Percentiles rank a stretch among this genome's conserved stretches.
Evolutionary conservation across 2,329 filamentous ascomycete species (phyloP).

Genomic region (Cercospora zeae-maydis): DNA sequence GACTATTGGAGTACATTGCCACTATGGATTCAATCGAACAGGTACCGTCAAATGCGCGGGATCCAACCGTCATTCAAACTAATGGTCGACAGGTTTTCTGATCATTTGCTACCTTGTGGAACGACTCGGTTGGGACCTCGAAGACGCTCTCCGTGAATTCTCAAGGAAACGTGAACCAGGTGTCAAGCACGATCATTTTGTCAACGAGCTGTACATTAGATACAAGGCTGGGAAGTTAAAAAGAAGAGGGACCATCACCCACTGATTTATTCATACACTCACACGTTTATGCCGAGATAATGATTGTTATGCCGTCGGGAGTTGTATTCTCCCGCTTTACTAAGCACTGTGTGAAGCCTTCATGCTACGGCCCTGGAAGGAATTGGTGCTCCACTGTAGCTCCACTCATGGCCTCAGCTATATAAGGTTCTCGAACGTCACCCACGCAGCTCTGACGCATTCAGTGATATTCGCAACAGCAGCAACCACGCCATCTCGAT

Average conservation of each 20-base stretch:
- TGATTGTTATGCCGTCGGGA: not conserved
- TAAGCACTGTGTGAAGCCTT: not conserved
- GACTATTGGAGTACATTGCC: conserved; percentile 79
- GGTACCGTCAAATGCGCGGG: not conserved
- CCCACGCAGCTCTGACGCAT: not conserved
- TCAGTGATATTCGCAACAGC: not conserved
- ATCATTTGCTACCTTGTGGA: conserved; percentile 90
- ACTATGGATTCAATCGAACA: conserved; percentile 79
- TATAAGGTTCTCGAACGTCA: not conserved
- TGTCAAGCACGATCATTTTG: conserved; percentile 84
- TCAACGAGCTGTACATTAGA: conserved; percentile 55
- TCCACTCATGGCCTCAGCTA: not conserved
- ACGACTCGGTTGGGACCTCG: conserved; percentile 64
- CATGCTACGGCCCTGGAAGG: not conserved
- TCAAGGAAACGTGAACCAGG: conserved; percentile 69
- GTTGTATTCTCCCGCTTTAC: not conserved
- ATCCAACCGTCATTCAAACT: not conserved
- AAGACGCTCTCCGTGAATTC: conserved; percentile 77
- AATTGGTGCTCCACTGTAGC: not conserved
- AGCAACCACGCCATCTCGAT: not conserved
- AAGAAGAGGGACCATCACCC: conserved; percentile 19
- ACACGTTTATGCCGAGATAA: not conserved
- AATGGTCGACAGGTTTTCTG: conserved; percentile 74
- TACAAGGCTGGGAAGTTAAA: conserved; percentile 19
- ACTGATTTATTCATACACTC: not conserved